Evolutionary conservation across 129 eudicot species (phyloP).

Genomic region (Oenanthe sinensis): DNA sequence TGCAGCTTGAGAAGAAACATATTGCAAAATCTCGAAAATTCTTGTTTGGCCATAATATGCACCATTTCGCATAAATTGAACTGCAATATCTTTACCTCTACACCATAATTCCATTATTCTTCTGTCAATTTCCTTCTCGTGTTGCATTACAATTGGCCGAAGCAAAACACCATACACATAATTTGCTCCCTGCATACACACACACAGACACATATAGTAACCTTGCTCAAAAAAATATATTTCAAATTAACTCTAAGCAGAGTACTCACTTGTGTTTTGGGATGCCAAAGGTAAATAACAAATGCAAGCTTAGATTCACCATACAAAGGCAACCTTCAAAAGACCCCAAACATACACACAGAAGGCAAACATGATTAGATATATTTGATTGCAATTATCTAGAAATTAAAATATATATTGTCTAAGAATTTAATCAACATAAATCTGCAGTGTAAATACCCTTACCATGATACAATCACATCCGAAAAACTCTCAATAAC

Average conservation of each 20-base stretch:
- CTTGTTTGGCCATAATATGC: not conserved
- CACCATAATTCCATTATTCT: not conserved
- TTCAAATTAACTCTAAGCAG: not conserved
- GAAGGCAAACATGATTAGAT: not conserved
- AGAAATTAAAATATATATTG: not conserved
- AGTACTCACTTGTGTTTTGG: constrained; percentile 2
- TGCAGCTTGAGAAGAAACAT: not conserved
- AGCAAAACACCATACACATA: not conserved
- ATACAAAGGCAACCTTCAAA: not conserved
- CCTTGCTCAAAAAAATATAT: too few species aligned
- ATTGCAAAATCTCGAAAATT: not conserved
- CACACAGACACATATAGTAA: too few species aligned
- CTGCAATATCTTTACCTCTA: not conserved
- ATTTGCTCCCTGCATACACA: not conserved
- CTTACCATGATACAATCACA: not conserved
- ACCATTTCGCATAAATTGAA: not conserved
- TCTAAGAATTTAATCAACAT: not conserved
- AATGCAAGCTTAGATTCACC: constrained; percentile 2
- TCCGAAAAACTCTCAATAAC: not conserved
- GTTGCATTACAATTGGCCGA: not conserved
- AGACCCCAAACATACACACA: not conserved
- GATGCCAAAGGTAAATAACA: not conserved
- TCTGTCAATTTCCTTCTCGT: constrained; percentile 4
- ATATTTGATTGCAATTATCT: not conserved
- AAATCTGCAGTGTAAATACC: not conserved